Conservation (phyloP, 2,329 filamentous ascomycete species). For the Zalaria sp. region DNA sequence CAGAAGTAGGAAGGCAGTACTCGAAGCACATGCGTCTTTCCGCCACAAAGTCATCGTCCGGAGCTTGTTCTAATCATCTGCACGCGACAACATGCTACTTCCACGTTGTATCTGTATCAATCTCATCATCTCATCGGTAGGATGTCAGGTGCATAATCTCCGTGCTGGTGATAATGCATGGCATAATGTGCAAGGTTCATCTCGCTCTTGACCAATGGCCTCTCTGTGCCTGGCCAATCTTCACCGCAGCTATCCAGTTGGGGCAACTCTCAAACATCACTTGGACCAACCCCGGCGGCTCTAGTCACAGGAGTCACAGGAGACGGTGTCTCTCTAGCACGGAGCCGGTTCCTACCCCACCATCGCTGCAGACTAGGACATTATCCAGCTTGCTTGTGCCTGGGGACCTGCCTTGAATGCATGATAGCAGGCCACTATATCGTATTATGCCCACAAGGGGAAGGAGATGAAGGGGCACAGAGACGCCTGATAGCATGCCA, state of each 20-base stretch:
- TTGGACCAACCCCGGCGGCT: no score
- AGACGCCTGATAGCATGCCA: neutral
- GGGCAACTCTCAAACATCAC: no score
- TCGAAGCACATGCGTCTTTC: neutral
- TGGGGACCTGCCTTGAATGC: neutral
- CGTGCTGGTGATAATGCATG: neutral
- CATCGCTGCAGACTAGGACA: no score
- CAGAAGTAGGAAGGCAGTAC: neutral
- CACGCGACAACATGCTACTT: neutral
- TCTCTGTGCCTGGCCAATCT: no score
- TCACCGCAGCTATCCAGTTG: no score
- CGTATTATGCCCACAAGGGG: neutral
- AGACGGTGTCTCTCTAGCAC: no score
- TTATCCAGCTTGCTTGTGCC: neutral
- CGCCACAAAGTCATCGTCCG: neutral
- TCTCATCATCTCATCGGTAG: neutral
- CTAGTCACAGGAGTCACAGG: no score
- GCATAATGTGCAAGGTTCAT: neutral
- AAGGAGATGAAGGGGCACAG: neutral
- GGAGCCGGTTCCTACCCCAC: no score
- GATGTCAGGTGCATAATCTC: neutral
- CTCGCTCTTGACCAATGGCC: neutral
- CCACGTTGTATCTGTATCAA: neutral
- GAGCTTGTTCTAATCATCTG: neutral
- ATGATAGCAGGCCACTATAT: neutral